Percentiles rank a stretch among this genome's conserved stretches.
Evolutionary conservation across 2,329 filamentous ascomycete genomes (phyloP).

Genomic region (Penicillium oxalicum): DNA sequence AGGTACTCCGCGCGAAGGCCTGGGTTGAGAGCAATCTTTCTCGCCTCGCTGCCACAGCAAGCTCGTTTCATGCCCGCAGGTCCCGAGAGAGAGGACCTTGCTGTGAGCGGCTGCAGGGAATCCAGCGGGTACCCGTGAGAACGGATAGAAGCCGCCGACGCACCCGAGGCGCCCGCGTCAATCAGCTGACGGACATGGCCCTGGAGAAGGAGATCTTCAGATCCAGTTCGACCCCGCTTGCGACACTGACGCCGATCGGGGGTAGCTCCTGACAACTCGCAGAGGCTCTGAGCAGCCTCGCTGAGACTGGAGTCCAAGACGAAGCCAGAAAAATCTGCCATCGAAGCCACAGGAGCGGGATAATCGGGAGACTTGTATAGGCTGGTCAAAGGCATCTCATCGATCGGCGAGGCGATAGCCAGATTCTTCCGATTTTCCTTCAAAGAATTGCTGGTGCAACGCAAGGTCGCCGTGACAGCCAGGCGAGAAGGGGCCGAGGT

Average conservation of each 20-base stretch:
- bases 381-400: constrained; percentile 30
- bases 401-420: constrained; percentile 34
- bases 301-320: constrained; percentile 29
- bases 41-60: constrained; percentile 37
- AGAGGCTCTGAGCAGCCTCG: constrained; percentile 39
- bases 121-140: constrained; percentile 27
- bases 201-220: constrained; percentile 35
- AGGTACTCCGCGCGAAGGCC: constrained; percentile 28
- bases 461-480: constrained; percentile 38
- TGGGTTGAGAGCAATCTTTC: constrained; percentile 33
- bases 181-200: constrained; percentile 36
- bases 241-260: constrained; percentile 26
- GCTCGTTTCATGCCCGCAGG: constrained; percentile 37
- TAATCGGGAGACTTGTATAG: constrained; percentile 35
- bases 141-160: constrained; percentile 20
- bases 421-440: constrained; percentile 34
- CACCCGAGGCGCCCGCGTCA: constrained; percentile 21
- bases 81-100: constrained; percentile 26
- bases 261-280: constrained; percentile 34
- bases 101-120: constrained; percentile 28
- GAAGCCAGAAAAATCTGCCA: constrained; percentile 33
- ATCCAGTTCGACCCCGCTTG: constrained; percentile 38
- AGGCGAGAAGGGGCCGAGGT: constrained; percentile 28
- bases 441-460: constrained; percentile 34
- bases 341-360: constrained; percentile 16